phyloP scores from a whole-genome alignment of 805 yeast genomes.

The Saccharomycodes ludwigii region DNA sequence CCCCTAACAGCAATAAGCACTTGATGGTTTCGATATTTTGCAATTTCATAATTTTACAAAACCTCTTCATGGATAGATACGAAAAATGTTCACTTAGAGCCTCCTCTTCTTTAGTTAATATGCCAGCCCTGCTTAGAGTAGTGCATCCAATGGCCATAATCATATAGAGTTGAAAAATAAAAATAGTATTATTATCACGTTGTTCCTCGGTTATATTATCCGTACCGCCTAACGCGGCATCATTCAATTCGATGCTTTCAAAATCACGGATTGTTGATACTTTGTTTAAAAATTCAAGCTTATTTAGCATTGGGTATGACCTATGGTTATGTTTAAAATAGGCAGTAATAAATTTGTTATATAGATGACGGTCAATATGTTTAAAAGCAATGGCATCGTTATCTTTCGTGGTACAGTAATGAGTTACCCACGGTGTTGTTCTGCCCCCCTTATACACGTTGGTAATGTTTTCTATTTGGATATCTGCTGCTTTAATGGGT shows the following conservation, averaged over 20 bases:
- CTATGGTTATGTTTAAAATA: slow-evolving; percentile 34
- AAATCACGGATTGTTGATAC: slow-evolving; percentile 22
- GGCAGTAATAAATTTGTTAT: slow-evolving; percentile 28
- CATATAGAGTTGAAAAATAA: slow-evolving; percentile 37
- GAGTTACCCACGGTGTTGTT: slow-evolving; percentile 16
- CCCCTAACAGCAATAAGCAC: slow-evolving; percentile 31
- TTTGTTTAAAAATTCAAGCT: slow-evolving; percentile 23
- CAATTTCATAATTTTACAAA: slow-evolving; percentile 26
- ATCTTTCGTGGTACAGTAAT: slow-evolving; percentile 10
- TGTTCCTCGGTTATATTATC: slow-evolving; percentile 17
- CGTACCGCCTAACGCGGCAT: too few relatives aligned
- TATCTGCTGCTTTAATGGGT: slow-evolving; percentile 18
- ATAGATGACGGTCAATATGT: slow-evolving; percentile 22
- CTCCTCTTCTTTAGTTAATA: slow-evolving; percentile 24
- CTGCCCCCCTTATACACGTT: slow-evolving; percentile 21
- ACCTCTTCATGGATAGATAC: slow-evolving; percentile 28
- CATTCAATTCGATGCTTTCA: slow-evolving; percentile 11
- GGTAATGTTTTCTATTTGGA: slow-evolving; percentile 21
- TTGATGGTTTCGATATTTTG: slow-evolving; percentile 31
- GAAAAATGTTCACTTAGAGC: slow-evolving; percentile 30
- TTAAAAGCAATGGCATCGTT: slow-evolving; percentile 8
- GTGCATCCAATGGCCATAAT: slow-evolving; percentile 44
- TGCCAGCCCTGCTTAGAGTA: slow-evolving; percentile 30
- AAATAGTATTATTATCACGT: slow-evolving; percentile 13
- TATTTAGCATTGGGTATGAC: slow-evolving; percentile 32